Evolutionary conservation across 148 eudicot genomes (phyloP).

Genomic region (Fagopyrum tataricum): DNA sequence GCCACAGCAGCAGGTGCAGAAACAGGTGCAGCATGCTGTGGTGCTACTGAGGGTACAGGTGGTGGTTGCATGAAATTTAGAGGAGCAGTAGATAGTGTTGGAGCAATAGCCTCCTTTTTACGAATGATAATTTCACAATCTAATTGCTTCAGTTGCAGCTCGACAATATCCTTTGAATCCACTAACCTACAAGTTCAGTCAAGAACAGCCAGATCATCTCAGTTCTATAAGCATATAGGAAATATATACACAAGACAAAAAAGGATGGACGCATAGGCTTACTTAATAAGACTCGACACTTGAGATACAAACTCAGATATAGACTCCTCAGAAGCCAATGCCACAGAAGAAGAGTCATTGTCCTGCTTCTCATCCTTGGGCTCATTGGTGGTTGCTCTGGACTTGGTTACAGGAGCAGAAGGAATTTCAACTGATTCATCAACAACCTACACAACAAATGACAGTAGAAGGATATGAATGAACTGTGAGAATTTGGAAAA

Average conservation of each 20-base stretch:
- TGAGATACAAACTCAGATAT: constrained; percentile 49
- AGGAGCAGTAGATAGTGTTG: constrained; percentile 26
- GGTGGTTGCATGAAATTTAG: constrained; percentile 38
- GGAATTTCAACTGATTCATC: constrained; percentile 37
- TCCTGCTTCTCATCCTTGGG: constrained; percentile 28
- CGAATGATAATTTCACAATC: constrained; percentile 67
- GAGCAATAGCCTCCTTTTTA: constrained; percentile 61
- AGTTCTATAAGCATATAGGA: not conserved
- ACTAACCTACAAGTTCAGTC: constrained; percentile 43
- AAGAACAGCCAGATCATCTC: not conserved
- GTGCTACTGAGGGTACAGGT: constrained; percentile 18
- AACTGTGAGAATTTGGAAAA: constrained; percentile 14
- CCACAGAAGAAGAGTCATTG: constrained; percentile 10
- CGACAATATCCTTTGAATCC: constrained; percentile 72
- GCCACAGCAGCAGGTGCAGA: constrained; percentile 27
- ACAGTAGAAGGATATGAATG: constrained; percentile 17
- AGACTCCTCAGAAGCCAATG: constrained; percentile 53
- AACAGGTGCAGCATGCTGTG: constrained; percentile 10
- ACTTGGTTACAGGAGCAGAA: constrained; percentile 24
- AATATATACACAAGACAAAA: not conserved
- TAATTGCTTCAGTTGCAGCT: constrained; percentile 57
- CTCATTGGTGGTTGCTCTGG: constrained; percentile 24
- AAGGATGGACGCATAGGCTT: not conserved
- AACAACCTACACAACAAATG: constrained; percentile 34
- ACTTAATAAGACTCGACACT: constrained; percentile 73